Evolutionary conservation across 371 early-diverging fungal genomes (phyloP), one percentile per base, ranked within the genome.

Genomic region (Rhizopus arrhizus): DNA sequence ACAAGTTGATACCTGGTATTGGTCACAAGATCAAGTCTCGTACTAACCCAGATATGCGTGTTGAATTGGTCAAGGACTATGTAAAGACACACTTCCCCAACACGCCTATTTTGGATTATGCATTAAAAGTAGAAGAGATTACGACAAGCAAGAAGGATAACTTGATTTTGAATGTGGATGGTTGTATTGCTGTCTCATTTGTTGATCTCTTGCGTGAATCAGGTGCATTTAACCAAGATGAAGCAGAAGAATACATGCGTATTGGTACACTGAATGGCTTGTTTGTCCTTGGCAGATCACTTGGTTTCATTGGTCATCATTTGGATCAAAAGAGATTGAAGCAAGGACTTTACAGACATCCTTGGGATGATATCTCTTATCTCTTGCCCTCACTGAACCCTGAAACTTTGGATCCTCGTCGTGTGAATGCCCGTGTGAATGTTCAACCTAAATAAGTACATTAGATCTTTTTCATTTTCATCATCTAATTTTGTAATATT

Each of bases 11-110:
- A 66, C 84, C 96, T 56, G 98, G 98, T 70, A 98, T 98, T 63
- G 98, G 98, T 29, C 98, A 98, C 90, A 95, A 95, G 87, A 95
- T 98, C 85, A 98, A 98, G 84, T 95, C 96, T 52, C 91, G 97
- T 62, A 95, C 95, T 61, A 98, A 98, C 87, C 98, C 98, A 15
- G 98, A 98, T 76, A 81, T 96, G 82, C 95, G 98, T 57, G 98
- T 98, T 12, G 84, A 88, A 56, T 87, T 98, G 56, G 91, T 98
- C 75, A 95, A 92, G 84, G 89, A 93, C 59, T 98, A 86, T 68
- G 97, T 95, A 62, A 85, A 87, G 78, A 80, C 84, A 64, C 76
- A 95, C 75, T 98, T 98, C 88, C 96, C 96, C 2, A 59, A 76
- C 41, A 89, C 91, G 32, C 95, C 93, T 28, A 87, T 93, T 38